Base-by-base conservation (phyloP, 179 eudicot genomes). In the Silene noctiflora region DNA sequence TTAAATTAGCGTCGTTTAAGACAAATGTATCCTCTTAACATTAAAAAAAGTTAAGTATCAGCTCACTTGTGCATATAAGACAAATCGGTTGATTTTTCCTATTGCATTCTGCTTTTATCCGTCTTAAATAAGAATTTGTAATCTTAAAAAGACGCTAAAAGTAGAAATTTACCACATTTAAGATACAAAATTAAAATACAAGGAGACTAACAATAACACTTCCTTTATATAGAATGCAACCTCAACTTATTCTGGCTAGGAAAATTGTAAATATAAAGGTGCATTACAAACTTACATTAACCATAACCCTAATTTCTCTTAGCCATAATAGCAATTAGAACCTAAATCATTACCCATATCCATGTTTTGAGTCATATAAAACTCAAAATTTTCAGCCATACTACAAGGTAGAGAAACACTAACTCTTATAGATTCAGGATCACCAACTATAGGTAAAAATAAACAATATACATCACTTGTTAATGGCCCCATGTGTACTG, bases 391-490 rank as follows among this genome's bases (percentile, higher is more conserved):
- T 39, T 77, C 78, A 3, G 85, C 91, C 22, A 81, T 73, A 60
- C 63, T 76, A 73, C 85, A 83, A 2, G 98, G 97, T 82, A 92
- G 67, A 7, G 98, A 90, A 55, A 94, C 72, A 7, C 87, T 87
- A 63, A 94, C 94, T 77, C 91, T 84, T 11, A 87, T 73, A 1
- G 92, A 88, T 4, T 84, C 80, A 27, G 62, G 72, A 5, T 90
- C 85, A 8, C 87, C 88, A 3, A 73, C 19, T 10, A 90, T 81
- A 0, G 98, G 98, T 19, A 92, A 76, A 76, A 94, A 92, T 55
- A 92, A 83, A 82, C 98, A 94, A 71, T 90, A 94, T 17, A 94
- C 86, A 31, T 94, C 96, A 69, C 97, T 90, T 19, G 88, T 78
- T 12, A 90, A 24, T 0, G 98, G 87, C 6, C 97, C 96, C 98